These are phyloP conservation scores for Plasmopara viticola DNA, from an alignment of 352 stramenopile genomes.

Conservation along the genomic window DNA sequence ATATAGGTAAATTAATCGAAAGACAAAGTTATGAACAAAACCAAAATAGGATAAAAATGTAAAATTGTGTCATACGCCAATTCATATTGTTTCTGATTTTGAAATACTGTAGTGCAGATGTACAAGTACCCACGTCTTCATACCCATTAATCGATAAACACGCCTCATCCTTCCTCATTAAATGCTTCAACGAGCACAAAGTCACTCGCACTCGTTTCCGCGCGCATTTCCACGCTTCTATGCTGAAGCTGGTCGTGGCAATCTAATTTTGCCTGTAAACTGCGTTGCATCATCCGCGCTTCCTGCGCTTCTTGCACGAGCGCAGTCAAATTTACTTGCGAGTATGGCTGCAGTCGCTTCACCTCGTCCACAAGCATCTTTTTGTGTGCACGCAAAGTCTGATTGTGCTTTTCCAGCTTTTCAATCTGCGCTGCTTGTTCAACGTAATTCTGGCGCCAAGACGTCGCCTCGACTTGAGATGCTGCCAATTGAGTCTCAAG, in stretches of 20 bases:
- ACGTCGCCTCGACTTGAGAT: slow-evolving; percentile 21
- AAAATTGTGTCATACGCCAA: too few species aligned
- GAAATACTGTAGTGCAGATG: too few species aligned
- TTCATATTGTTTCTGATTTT: too few species aligned
- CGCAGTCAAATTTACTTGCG: slow-evolving; percentile 52
- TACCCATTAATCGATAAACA: too few species aligned
- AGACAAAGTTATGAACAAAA: too few species aligned
- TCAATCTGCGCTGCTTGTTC: slow-evolving; percentile 17
- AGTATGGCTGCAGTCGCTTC: slow-evolving; percentile 59
- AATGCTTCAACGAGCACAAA: slow-evolving; percentile 29
- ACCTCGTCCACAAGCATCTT: slow-evolving; percentile 60
- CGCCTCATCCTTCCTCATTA: slow-evolving; percentile 2
- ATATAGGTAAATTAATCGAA: too few species aligned
- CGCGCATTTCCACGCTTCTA: neutral
- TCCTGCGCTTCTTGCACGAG: slow-evolving; percentile 65
- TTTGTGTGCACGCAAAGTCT: slow-evolving; percentile 48
- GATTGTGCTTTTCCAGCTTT: slow-evolving; percentile 24
- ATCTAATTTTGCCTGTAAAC: slow-evolving; percentile 44
- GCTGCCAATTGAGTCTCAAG: slow-evolving; percentile 39
- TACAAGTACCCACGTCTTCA: too few species aligned
- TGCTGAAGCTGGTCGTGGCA: slow-evolving; percentile 10
- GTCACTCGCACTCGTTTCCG: slow-evolving; percentile 7
- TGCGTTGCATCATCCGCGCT: slow-evolving; percentile 67
- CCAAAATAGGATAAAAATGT: too few species aligned
- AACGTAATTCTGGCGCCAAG: slow-evolving; percentile 25